Evolutionary conservation across 2,329 filamentous ascomycete species (phyloP), one percentile per base, ranked within the genome.

Genomic region (Alternaria infectoria): DNA sequence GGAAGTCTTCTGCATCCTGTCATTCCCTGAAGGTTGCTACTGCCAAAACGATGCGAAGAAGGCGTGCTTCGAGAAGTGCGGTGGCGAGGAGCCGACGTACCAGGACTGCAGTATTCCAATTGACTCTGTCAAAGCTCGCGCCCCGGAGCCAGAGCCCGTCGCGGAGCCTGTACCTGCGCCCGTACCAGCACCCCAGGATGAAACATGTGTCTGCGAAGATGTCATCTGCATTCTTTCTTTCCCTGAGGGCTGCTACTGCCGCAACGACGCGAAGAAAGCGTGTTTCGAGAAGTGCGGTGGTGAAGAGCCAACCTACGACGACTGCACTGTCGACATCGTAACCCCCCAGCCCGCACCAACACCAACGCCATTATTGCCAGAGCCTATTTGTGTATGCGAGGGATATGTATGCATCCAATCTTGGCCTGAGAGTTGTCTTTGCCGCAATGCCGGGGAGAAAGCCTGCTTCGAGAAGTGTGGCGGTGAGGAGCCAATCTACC

Each of bases 281-380:
- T 79, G 76, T 54, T 75, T 66, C 50, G 51, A 73, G 3, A 71
- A 69, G 25, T 79, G 76, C 57, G 76, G 76, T 6, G 51, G 51
- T 6, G 36, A 25, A 40, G 32, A 54, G 36, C 51, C 51, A 13
- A 25, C 10, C 13, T 44, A 54, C 6, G 30, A 54, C 30, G 13
- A 23, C 10, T 54, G 51, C 23, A 40, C 6, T 25, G 21, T 23
- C 13, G 17, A 21, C 12, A 23, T 23, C 6, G 2, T 30, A n/a
- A 21, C 1, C 13, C 28, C 28, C 21, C 12, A 7, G 8, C 49
- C 49, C 13, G 17, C 12, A 15, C 36, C 36, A 40, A 40, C 36
- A 11, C n/a, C 36, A 17, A 40, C 36, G 36, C n/a, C n/a, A n/a
- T n/a, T n/a, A n/a, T n/a, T 30, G 6, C 56, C 36, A 8, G 32